Evolutionary conservation across 2,329 filamentous ascomycete species (phyloP), one percentile per base, ranked within the genome.

Genomic region (Sclerotiophoma versabilis): DNA sequence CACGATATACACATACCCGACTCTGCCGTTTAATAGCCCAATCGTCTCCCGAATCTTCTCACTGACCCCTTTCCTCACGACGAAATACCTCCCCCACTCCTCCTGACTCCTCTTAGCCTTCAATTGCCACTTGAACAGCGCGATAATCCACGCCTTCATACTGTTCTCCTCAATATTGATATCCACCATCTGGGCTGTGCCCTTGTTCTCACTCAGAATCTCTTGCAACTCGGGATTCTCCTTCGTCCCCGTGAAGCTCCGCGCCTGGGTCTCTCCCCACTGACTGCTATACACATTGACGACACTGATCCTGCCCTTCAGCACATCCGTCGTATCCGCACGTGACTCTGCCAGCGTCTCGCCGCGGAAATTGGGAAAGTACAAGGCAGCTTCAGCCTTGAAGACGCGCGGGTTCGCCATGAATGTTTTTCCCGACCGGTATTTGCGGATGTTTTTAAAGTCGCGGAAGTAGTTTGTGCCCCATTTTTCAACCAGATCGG

Each of bases 381-480:
- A 98, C 60, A 97, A 84, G 5, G 93, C 89, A 45, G 87, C 83
- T 32, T 96, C 91, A 61, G 83, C 83, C 69, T 87, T 89, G 82
- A 98, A 98, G 42, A 93, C 83, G n/a, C 89, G 83, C 4, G 90
- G 86, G 30, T 93, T 93, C 17, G 92, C 87, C 45, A 93, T 80
- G 78, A 97, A 99, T 20, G 92, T 92, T 77, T 99, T 99, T 69
- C 95, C 95, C 66, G 92, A 86, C 77, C 83, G 78, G 62, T 95
- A 88, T 62, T 77, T 75, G 20, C 88, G 82, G 75, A 97, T 84
- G 77, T 96, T 95, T 55, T 85, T 86, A 90, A 92, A 97, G 81
- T 99, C 93, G 74, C 92, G 90, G 79, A 96, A 99, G 77, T 99
- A 99, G 2, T 93, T 93, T 54, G 91, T 90, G 17, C 88, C 81